Evolutionary conservation across 768 basidiomycete genomes (phyloP).

Genomic region (Suillus decipiens): DNA sequence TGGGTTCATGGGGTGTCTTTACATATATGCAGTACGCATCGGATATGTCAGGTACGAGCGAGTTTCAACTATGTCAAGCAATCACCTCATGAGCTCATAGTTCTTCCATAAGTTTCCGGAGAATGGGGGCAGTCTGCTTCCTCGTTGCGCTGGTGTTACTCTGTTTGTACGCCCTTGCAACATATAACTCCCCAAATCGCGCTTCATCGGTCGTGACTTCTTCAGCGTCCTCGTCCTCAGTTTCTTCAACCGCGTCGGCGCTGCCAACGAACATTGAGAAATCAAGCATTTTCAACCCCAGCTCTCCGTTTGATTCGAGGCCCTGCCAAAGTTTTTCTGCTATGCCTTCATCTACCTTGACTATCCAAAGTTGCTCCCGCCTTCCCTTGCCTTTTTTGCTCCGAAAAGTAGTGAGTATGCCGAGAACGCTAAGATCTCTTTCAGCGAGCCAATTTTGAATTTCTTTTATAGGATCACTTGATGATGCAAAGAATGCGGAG

Average conservation of each 20-base stretch:
- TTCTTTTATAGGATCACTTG: slow-evolving; percentile 12
- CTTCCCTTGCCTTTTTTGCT: slow-evolving; percentile 54
- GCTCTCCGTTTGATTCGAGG: slow-evolving; percentile 54
- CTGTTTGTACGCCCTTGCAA: slow-evolving; percentile 63
- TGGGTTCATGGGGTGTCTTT: background rate
- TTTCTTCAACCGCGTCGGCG: slow-evolving; percentile 7
- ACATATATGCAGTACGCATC: background rate
- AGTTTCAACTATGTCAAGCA: background rate
- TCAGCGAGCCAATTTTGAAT: slow-evolving; percentile 65
- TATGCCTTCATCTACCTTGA: slow-evolving; percentile 40
- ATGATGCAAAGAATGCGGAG: slow-evolving; percentile 40
- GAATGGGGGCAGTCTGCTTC: slow-evolving; percentile 66
- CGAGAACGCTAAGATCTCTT: slow-evolving; percentile 64
- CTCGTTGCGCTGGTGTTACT: slow-evolving; percentile 61
- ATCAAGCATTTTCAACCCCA: slow-evolving; percentile 49
- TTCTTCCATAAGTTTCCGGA: slow-evolving; percentile 60
- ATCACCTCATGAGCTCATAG: background rate
- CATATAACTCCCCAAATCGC: slow-evolving; percentile 26
- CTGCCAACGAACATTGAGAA: slow-evolving; percentile 17
- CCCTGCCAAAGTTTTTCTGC: slow-evolving; percentile 53
- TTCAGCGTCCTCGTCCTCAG: slow-evolving; percentile 18
- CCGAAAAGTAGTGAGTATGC: slow-evolving; percentile 77
- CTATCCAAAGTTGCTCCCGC: slow-evolving; percentile 69
- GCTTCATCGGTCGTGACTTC: slow-evolving; percentile 17
- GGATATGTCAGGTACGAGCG: background rate